phyloP scores from a whole-genome alignment of 768 basidiomycete species.

The Lyophyllum semitale region DNA sequence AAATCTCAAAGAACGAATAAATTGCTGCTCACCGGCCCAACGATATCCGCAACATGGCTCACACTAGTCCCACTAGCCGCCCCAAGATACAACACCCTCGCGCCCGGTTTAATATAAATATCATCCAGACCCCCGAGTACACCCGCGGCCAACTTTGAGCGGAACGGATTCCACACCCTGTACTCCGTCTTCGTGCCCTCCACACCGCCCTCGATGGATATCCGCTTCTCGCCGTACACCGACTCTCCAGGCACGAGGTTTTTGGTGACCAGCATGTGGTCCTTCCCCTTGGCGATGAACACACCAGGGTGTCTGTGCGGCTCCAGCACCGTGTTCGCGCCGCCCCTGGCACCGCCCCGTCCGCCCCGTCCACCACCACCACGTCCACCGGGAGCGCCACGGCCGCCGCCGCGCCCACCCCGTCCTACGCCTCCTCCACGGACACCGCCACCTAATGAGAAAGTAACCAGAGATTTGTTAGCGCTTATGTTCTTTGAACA shows the following conservation, averaged over 20 bases:
- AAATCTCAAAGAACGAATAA: too few relatives aligned
- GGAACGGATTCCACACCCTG: slow-evolving; percentile 99
- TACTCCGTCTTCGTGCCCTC: slow-evolving; percentile 93
- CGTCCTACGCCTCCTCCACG: slow-evolving; percentile 38
- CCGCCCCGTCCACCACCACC: slow-evolving; percentile 64
- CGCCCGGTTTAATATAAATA: slow-evolving; percentile 90
- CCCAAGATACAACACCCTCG: slow-evolving; percentile 96
- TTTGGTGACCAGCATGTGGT: slow-evolving; percentile 95
- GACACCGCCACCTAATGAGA: slow-evolving; percentile 20
- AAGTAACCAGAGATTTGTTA: not conserved
- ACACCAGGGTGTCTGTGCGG: slow-evolving; percentile 94
- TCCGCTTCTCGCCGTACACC: slow-evolving; percentile 98
- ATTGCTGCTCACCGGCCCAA: slow-evolving; percentile 76
- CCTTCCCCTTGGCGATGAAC: slow-evolving; percentile 98
- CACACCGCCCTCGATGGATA: slow-evolving; percentile 75
- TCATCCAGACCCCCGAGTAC: slow-evolving; percentile 93
- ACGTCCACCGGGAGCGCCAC: slow-evolving; percentile 22
- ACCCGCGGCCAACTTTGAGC: slow-evolving; percentile 95
- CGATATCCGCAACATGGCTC: slow-evolving; percentile 98
- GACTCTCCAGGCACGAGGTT: slow-evolving; percentile 97
- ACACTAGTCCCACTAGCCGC: slow-evolving; percentile 98
- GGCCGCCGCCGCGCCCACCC: slow-evolving; percentile 42
- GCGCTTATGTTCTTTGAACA: not conserved
- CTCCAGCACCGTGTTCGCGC: slow-evolving; percentile 88
- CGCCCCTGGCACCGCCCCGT: slow-evolving; percentile 75